Conservation (phyloP, 1,284 basidiomycete species). For the Volvariella surrecta region DNA sequence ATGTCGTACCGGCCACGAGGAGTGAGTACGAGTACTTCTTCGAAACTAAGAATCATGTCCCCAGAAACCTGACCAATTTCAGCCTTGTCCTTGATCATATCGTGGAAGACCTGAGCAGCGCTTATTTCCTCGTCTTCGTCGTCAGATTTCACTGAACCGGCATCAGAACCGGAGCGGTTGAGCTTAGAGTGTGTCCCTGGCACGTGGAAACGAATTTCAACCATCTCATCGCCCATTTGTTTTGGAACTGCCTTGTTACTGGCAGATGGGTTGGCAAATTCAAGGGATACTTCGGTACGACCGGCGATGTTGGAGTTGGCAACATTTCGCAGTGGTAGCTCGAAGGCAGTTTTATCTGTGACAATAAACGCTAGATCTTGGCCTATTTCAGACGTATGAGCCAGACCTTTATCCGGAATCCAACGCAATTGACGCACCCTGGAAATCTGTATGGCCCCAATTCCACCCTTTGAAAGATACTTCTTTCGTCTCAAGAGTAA, state of each 20-base stretch:
- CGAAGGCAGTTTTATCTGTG: conserved; percentile 87
- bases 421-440: conserved; percentile 46
- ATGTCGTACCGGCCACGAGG: conserved; percentile 96
- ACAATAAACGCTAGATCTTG: conserved; percentile 88
- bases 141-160: conserved; percentile 67
- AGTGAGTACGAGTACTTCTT: conserved; percentile 94
- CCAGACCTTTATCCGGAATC: conserved; percentile 3
- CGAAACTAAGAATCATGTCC: conserved; percentile 91
- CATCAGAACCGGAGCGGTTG: conserved; percentile 69
- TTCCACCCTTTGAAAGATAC: conserved; percentile 95
- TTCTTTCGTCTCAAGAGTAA: conserved; percentile 84
- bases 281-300: conserved; percentile 94
- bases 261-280: conserved; percentile 64
- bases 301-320: conserved; percentile 98
- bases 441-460: conserved; percentile 94
- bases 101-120: conserved; percentile 95
- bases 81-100: conserved; percentile 93
- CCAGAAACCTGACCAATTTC: conserved; percentile 92
- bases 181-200: conserved; percentile 74
- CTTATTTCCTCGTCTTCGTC: conserved; percentile 69
- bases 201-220: conserved; percentile 95
- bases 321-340: conserved; percentile 82
- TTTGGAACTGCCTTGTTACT: conserved; percentile 32
- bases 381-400: conserved; percentile 38
- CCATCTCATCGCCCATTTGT: conserved; percentile 76